phyloP scores from a whole-genome alignment of 768 basidiomycete genomes.

The Boletus patriciae region DNA sequence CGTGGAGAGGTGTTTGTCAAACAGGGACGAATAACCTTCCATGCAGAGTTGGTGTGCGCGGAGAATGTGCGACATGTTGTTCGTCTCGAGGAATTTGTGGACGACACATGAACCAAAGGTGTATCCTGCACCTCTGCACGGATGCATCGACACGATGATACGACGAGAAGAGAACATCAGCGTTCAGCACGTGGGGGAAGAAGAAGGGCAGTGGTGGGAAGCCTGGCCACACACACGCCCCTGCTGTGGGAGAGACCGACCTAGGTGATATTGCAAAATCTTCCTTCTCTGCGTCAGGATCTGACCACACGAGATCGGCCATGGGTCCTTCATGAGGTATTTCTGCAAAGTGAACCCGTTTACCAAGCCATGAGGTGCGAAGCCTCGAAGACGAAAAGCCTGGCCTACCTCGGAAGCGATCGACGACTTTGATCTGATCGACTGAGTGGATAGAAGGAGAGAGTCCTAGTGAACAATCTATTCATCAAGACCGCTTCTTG shows the following conservation, averaged over 20 bases:
- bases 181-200: conserved; percentile 7
- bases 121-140: conserved; percentile 88
- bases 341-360: conserved; percentile 49
- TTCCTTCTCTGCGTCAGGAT: conserved; percentile 98
- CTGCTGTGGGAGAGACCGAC: conserved; percentile 40
- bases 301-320: conserved; percentile 99
- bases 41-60: conserved; percentile 99
- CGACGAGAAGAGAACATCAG: conserved; percentile 10
- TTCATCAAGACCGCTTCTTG: conserved; percentile 2
- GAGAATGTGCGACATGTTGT: conserved; percentile 95
- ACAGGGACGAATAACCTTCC: conserved; percentile 98
- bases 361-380: conserved; percentile 22
- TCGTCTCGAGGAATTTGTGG: conserved; percentile 94
- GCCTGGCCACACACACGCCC: conserved; percentile 8
- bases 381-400: conserved; percentile 21
- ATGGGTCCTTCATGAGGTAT: conserved; percentile 99
- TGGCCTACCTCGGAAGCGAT: conserved; percentile 87
- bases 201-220: conserved; percentile 11
- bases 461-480: conserved; percentile 55
- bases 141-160: not conserved
- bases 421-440: conserved; percentile 99
- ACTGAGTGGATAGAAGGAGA: conserved; percentile 99
- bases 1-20: conserved; percentile 92
- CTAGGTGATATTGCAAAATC: conserved; percentile 99
- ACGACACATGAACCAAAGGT: conserved; percentile 98